Evolutionary conservation across 805 yeast species (phyloP).

Genomic region (Nakazawaea laoshanensis): DNA sequence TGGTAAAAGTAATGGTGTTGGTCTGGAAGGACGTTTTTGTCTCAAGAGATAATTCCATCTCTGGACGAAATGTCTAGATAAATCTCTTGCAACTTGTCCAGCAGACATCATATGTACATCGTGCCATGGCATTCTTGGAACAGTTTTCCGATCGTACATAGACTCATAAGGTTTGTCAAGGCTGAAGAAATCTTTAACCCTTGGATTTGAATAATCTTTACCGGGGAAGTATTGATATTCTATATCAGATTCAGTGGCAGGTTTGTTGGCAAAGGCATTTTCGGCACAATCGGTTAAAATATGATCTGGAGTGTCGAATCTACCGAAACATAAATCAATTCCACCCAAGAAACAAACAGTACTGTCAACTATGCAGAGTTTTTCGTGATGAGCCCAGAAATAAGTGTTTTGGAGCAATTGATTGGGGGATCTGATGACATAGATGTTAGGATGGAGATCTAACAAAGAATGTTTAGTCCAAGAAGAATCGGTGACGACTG

Average conservation of each 20-base stretch:
- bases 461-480: slow-evolving; percentile 93
- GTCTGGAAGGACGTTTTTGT: slow-evolving; percentile 90
- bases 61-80: slow-evolving; percentile 91
- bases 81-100: slow-evolving; percentile 91
- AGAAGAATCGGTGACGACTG: slow-evolving; percentile 87
- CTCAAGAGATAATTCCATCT: slow-evolving; percentile 93
- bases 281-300: slow-evolving; percentile 66
- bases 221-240: slow-evolving; percentile 81
- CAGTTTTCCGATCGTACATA: slow-evolving; percentile 73
- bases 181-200: slow-evolving; percentile 78
- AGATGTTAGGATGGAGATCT: slow-evolving; percentile 77
- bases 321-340: slow-evolving; percentile 88
- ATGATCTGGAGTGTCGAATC: slow-evolving; percentile 96
- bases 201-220: slow-evolving; percentile 93
- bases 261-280: slow-evolving; percentile 18
- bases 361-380: slow-evolving; percentile 78
- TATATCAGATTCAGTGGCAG: slow-evolving; percentile 16
- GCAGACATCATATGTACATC: slow-evolving; percentile 94
- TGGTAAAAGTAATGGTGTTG: slow-evolving; percentile 86
- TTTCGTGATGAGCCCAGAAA: slow-evolving; percentile 99
- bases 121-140: slow-evolving; percentile 99
- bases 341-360: slow-evolving; percentile 92
- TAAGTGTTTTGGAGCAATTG: slow-evolving; percentile 87
- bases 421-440: slow-evolving; percentile 90
- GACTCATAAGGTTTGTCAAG: slow-evolving; percentile 84